phyloP scores from a whole-genome alignment of 31 red algal genomes.

The Odonthalia washingtoniensis region DNA sequence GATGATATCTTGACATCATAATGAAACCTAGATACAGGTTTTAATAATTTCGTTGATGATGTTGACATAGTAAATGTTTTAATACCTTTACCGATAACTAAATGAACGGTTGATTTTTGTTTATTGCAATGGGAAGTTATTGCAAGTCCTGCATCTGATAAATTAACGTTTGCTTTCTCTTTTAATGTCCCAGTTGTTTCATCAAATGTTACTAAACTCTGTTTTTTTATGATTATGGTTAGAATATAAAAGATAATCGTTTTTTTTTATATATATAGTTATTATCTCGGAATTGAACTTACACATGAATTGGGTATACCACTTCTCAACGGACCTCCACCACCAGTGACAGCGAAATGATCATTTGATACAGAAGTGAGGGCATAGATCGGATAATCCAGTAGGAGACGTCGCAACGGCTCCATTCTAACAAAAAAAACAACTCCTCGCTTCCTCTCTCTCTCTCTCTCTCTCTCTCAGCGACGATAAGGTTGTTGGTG shows the following conservation, averaged over 20 bases:
- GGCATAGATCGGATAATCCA: constrained; percentile 60
- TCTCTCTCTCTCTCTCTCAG: no score
- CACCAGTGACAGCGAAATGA: constrained; percentile 49
- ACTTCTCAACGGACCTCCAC: constrained; percentile 63
- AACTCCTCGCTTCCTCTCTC: no score
- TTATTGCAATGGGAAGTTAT: constrained; percentile 44
- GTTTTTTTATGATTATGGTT: constrained; percentile 12
- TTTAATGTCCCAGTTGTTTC: constrained; percentile 16
- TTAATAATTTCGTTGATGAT: background rate
- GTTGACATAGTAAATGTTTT: constrained; percentile 25
- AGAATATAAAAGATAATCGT: background rate
- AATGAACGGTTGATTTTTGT: constrained; percentile 38
- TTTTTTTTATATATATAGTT: background rate
- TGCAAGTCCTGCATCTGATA: constrained; percentile 58
- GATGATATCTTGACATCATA: constrained; percentile 56
- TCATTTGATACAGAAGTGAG: constrained; percentile 15
- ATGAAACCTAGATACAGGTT: constrained; percentile 46
- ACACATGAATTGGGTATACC: constrained; percentile 72
- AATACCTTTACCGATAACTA: constrained; percentile 47
- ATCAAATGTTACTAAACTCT: constrained; percentile 55
- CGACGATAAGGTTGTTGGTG: no score
- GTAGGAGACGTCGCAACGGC: constrained; percentile 43
- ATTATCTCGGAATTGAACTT: constrained; percentile 25
- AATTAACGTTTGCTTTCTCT: constrained; percentile 10
- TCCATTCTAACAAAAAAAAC: constrained; percentile 61